A percentile compares a stretch with the other conserved stretches of the same genome.
phyloP scores from a whole-genome alignment of 495 filamentous ascomycete genomes.

The Lasiosphaeria ovina region DNA sequence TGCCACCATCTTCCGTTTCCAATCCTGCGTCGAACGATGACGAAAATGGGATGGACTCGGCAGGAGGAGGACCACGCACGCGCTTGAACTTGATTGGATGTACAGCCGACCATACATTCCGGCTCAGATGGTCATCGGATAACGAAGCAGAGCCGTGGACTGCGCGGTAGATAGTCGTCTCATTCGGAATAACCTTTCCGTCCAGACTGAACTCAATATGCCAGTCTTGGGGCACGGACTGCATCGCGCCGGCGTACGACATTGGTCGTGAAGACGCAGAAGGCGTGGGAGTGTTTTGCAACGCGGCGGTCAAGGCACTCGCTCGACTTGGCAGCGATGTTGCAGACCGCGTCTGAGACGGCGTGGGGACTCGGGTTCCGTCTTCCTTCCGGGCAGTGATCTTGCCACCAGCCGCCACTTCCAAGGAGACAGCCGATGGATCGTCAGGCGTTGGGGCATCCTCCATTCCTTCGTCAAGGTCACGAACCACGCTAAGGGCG shows the following conservation, averaged over 20 bases:
- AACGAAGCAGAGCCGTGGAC: constrained; percentile 71
- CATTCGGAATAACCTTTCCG: constrained; percentile 76
- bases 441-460: constrained; percentile 72
- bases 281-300: constrained; percentile 50
- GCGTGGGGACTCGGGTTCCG: constrained; percentile 85
- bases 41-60: constrained; percentile 68
- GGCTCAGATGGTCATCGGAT: constrained; percentile 62
- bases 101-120: constrained; percentile 83
- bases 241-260: constrained; percentile 83
- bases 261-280: constrained; percentile 53
- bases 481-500: constrained; percentile 81
- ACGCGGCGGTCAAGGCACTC: constrained; percentile 47
- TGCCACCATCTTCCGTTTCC: constrained; percentile 50
- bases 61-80: constrained; percentile 81
- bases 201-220: constrained; percentile 95
- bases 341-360: constrained; percentile 59
- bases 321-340: constrained; percentile 34
- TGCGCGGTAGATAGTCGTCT: constrained; percentile 95
- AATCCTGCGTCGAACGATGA: constrained; percentile 48
- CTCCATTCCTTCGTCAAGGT: constrained; percentile 86
- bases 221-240: constrained; percentile 85
- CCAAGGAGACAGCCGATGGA: constrained; percentile 86
- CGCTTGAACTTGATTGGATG: constrained; percentile 91
- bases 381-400: constrained; percentile 97
- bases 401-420: constrained; percentile 85